These are phyloP conservation scores for Apiotrichum akiyoshidainum DNA, from an alignment of 1,284 basidiomycete genomes.

Conservation along the genomic window DNA sequence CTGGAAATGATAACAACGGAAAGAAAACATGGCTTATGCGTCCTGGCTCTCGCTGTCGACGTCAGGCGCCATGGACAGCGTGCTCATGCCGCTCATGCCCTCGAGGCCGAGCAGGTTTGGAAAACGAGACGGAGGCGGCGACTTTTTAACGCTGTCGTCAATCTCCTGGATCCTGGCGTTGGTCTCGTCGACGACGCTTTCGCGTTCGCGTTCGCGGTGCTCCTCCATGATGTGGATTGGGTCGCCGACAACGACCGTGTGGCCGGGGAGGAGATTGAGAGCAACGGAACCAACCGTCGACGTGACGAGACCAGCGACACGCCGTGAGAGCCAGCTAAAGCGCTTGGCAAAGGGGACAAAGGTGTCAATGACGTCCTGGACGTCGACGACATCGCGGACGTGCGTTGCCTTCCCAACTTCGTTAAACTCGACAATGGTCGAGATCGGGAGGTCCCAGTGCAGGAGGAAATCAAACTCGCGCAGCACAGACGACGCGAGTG, in stretches of 20 bases:
- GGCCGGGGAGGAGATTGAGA: slow-evolving; percentile 20
- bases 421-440: slow-evolving; percentile 49
- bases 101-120: slow-evolving; percentile 25
- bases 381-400: slow-evolving; percentile 45
- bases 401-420: slow-evolving; percentile 48
- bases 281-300: slow-evolving; percentile 29
- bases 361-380: slow-evolving; percentile 45
- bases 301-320: slow-evolving; percentile 33
- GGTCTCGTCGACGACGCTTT: neutral
- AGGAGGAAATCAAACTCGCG: slow-evolving; percentile 37
- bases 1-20: neutral
- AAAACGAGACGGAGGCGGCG: neutral
- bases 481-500: slow-evolving; percentile 24
- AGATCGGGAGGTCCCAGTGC: slow-evolving; percentile 42
- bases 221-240: slow-evolving; percentile 9
- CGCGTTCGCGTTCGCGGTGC: neutral
- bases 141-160: slow-evolving; percentile 1
- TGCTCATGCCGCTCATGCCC: slow-evolving; percentile 15
- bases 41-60: slow-evolving; percentile 21
- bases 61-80: slow-evolving; percentile 24
- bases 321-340: slow-evolving; percentile 34
- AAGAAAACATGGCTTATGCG: neutral
- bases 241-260: slow-evolving; percentile 17
- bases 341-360: slow-evolving; percentile 48
- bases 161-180: slow-evolving; percentile 7